phyloP scores from a whole-genome alignment of 352 stramenopile genomes.

The Pilasporangium apinafurcum region DNA sequence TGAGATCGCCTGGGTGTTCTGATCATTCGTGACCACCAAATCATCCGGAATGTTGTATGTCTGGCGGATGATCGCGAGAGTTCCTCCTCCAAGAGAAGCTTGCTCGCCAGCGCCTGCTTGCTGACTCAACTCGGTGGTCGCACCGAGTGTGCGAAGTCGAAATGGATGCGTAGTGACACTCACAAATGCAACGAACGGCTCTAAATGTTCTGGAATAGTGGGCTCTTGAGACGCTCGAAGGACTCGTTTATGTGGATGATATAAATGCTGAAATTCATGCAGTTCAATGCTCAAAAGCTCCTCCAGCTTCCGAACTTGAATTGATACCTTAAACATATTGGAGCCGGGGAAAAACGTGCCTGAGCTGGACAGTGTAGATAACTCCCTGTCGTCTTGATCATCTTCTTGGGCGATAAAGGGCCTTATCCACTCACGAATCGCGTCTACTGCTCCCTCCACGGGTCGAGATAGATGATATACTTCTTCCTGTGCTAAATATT shows the following conservation, averaged over 20 bases:
- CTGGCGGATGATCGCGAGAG: conserved; percentile 37
- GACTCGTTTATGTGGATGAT: conserved; percentile 17
- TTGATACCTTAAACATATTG: conserved; percentile 26
- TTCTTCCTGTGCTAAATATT: conserved; percentile 35
- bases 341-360: conserved; percentile 34
- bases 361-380: conserved; percentile 1
- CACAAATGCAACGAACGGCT: conserved; percentile 46
- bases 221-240: conserved; percentile 28
- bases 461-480: conserved; percentile 35
- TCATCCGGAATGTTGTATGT: conserved; percentile 63
- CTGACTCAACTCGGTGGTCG: conserved; percentile 8
- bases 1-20: conserved; percentile 53
- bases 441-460: conserved; percentile 29
- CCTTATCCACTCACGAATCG: conserved; percentile 40
- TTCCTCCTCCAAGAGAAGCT: conserved; percentile 9
- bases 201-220: conserved; percentile 28
- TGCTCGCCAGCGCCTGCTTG: not conserved
- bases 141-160: conserved; percentile 31
- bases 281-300: conserved; percentile 43
- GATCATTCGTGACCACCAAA: conserved; percentile 58
- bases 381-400: not conserved
- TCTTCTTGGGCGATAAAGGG: conserved; percentile 6
- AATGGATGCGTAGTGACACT: conserved; percentile 68
- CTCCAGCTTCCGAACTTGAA: conserved; percentile 42
- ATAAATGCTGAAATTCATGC: conserved; percentile 26